These are phyloP conservation scores for Fraxinus pennsylvanica DNA, from an alignment of 257 asterid species.

Conservation along the genomic window DNA sequence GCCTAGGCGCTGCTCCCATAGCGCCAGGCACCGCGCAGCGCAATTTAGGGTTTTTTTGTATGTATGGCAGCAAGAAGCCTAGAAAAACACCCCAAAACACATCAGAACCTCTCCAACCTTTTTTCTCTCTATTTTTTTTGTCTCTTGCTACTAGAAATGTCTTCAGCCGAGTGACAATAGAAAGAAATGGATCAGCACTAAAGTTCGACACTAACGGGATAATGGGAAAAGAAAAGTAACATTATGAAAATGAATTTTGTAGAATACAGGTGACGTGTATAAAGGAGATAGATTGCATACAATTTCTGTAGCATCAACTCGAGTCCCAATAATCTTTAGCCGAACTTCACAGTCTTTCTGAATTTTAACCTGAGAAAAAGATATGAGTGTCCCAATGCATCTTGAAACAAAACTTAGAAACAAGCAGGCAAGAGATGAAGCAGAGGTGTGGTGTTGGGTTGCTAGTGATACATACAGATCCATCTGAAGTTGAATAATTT, in stretches of 20 bases:
- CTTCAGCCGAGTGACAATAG: no score
- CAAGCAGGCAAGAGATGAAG: constrained; percentile 6
- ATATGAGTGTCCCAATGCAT: constrained; percentile 18
- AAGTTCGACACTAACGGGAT: no score
- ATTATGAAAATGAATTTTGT: constrained; percentile 40
- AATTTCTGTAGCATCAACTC: constrained; percentile 83
- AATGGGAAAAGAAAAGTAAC: neutral
- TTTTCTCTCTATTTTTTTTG: no score
- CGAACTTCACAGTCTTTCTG: constrained; percentile 65
- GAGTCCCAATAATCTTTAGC: constrained; percentile 60
- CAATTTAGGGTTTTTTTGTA: no score
- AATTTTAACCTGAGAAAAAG: constrained; percentile 43
- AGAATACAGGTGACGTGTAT: constrained; percentile 21
- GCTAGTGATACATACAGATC: constrained; percentile 46
- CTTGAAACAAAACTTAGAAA: neutral
- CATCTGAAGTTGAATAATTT: constrained; percentile 87
- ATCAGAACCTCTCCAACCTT: no score
- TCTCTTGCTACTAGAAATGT: no score
- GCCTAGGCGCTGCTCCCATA: no score
- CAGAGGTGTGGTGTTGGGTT: neutral
- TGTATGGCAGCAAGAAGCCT: no score
- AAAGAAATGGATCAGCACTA: no score
- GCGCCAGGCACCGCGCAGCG: no score
- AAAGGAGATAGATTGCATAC: constrained; percentile 39
- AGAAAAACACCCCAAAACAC: no score